Conservation (phyloP, 2,329 filamentous ascomycete species). For the Hypomyces rosellus region DNA sequence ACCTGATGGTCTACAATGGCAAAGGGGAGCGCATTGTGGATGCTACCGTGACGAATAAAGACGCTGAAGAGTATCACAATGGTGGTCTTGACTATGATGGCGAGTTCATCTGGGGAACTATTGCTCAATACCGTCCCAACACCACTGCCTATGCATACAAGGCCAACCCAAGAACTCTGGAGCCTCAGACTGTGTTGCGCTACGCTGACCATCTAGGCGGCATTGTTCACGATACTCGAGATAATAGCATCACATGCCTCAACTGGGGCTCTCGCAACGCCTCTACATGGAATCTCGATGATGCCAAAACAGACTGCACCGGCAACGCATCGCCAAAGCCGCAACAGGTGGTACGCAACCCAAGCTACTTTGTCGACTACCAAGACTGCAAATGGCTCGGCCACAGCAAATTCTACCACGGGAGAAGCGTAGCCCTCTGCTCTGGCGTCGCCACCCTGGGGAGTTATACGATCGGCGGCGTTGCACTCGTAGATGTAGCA, state of each 20-base stretch:
- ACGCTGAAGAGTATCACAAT: conserved; percentile 37
- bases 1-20: conserved; percentile 39
- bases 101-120: conserved; percentile 36
- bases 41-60: conserved; percentile 34
- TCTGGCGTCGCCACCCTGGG: conserved; percentile 36
- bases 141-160: conserved; percentile 37
- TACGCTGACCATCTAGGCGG: conserved; percentile 40
- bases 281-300: conserved; percentile 28
- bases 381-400: conserved; percentile 48
- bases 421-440: conserved; percentile 40
- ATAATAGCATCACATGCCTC: conserved; percentile 31
- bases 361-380: conserved; percentile 41
- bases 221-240: conserved; percentile 34
- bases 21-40: conserved; percentile 37
- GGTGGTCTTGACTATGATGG: conserved; percentile 46
- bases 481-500: conserved; percentile 40
- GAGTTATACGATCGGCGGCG: conserved; percentile 33
- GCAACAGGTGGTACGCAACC: conserved; percentile 25
- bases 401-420: conserved; percentile 28
- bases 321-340: conserved; percentile 14
- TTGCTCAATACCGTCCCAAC: conserved; percentile 43
- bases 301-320: conserved; percentile 11
- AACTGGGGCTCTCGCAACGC: conserved; percentile 42
- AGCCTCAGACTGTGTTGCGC: conserved; percentile 28
- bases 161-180: conserved; percentile 30